Base-by-base conservation (phyloP, 371 early-diverging fungal genomes). In the Mucor velutinosus region DNA sequence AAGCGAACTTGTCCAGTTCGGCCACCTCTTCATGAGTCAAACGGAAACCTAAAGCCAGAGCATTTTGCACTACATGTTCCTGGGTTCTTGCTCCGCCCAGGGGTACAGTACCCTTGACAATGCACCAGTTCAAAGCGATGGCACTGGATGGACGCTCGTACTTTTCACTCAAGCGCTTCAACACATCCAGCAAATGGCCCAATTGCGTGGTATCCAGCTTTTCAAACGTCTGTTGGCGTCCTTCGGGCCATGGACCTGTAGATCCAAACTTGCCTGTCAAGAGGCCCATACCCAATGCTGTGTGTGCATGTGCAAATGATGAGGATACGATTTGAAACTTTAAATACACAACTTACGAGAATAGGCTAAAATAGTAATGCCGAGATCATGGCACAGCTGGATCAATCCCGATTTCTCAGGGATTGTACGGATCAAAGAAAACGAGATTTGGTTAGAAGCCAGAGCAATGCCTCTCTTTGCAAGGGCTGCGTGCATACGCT, bases 291-390 rank as follows among this genome's bases (percentile, higher is more conserved):
- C 78, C 75, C 53, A 77, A 51, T 8, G 78, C 77, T 80, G 64
- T 17, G 65, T 23, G 6, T 10, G 33, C n/a, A n/a, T 55, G 7
- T 45, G 14, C 25, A 10, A 29, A n/a, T 43, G n/a, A 43, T 43
- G 17, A 5, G 17, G 4, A 33, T 33, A 33, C 8, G 33, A 33
- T 14, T 19, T 4, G n/a, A 45, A 56, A 53, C 21, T 43, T 3
- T 21, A 15, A 39, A 27, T 19, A 32, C 32, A 3, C 10, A 25
- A 59, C 71, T 76, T 76, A 72, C 87, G 84, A 30, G 86, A 86
- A 71, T 84, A 88, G 17, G 89, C 83, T 37, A 88, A 69, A 37
- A 88, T 80, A n/a, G 83, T 84, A 37, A 88, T 74, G 27, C 87
- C 87, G 29, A 86, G 80, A 45, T 87, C 86, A 56, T 84, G 86